Base-by-base conservation (phyloP, 768 basidiomycete species). In the Termitomyces sp. region DNA sequence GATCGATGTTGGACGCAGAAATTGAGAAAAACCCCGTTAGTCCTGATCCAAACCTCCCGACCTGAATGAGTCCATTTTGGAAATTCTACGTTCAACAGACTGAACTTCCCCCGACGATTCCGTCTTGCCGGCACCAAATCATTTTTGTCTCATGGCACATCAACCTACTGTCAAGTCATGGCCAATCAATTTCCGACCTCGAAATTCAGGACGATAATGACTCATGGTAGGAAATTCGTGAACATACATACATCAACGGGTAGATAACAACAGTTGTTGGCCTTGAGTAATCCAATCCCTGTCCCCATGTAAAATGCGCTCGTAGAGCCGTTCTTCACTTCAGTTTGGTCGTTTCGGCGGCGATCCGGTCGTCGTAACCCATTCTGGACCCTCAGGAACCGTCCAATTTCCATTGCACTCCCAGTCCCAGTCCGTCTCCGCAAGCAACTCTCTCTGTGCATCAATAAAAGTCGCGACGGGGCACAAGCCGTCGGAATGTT, bases 391-490 rank as follows among this genome's bases (percentile, higher is more conserved):
- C 14, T 76, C 71, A 0, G 88, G 86, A 0, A 94, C 78, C 0
- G 72, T 71, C 90, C 92, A 96, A 62, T 88, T 77, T 1, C 88
- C 90, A 63, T 79, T 69, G 66, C 94, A 95, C 40, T 84, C 88
- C 72, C 83, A 86, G 5, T 66, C 72, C 85, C 88, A 95, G 66
- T 93, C 87, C 20, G 86, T 84, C 59, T 78, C 73, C 33, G 64
- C 72, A 20, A 92, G 85, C 35, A 82, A 80, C 71, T 82, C 77
- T 70, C 82, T 78, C 77, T 90, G 83, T 4, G 85, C 85, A 3
- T 69, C 75, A 8, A 94, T 80, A 68, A 94, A 95, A 2, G 80
- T 79, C n/a, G 80, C 77, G 4, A 94, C 73, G 1, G 85, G 78
- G 62, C 94, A 96, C 73, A 92, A 77, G 12, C 94, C 94, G 54